Evolutionary conservation across 1,284 basidiomycete genomes (phyloP).

Genomic region (Vanrija humicola): DNA sequence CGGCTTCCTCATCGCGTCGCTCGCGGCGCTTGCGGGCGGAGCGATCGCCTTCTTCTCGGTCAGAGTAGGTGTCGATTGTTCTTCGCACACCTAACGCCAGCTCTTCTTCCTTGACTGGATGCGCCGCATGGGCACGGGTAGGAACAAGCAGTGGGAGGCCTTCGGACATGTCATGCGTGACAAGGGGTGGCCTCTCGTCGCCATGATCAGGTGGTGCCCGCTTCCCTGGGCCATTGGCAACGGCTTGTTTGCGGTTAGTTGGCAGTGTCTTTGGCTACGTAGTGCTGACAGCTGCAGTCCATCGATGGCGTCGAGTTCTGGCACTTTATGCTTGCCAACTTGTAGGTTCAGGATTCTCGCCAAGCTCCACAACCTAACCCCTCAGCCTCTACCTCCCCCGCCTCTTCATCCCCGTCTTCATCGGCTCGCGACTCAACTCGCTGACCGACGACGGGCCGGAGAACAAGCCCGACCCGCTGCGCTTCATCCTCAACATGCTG

Average conservation of each 20-base stretch:
- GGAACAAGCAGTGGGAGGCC: slow-evolving; percentile 47
- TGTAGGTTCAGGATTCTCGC: slow-evolving; percentile 20
- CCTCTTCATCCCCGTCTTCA: slow-evolving; percentile 45
- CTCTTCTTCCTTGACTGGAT: slow-evolving; percentile 46
- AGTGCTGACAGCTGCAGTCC: slow-evolving; percentile 24
- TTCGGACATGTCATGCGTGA: slow-evolving; percentile 47
- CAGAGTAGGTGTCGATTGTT: slow-evolving; percentile 28
- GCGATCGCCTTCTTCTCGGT: slow-evolving; percentile 43
- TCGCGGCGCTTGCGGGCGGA: slow-evolving; percentile 36
- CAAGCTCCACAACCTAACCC: neutral
- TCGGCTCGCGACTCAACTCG: slow-evolving; percentile 45
- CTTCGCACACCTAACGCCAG: slow-evolving; percentile 13
- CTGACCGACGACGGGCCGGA: slow-evolving; percentile 28
- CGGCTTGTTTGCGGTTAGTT: slow-evolving; percentile 47
- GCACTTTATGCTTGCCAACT: slow-evolving; percentile 45
- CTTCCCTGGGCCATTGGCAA: slow-evolving; percentile 48
- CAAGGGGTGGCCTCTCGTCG: slow-evolving; percentile 44
- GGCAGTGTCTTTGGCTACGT: too few species aligned
- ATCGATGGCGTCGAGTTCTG: slow-evolving; percentile 45
- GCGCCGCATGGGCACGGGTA: slow-evolving; percentile 26
- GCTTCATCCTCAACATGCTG: slow-evolving; percentile 45
- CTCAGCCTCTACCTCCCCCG: slow-evolving; percentile 36
- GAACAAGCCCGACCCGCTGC: slow-evolving; percentile 30
- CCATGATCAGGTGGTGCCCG: slow-evolving; percentile 49
- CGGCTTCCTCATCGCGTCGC: slow-evolving; percentile 35